Evolutionary conservation across 306 rosid species (phyloP), one percentile per base, ranked within the genome.

Genomic region (Alnus glutinosa): DNA sequence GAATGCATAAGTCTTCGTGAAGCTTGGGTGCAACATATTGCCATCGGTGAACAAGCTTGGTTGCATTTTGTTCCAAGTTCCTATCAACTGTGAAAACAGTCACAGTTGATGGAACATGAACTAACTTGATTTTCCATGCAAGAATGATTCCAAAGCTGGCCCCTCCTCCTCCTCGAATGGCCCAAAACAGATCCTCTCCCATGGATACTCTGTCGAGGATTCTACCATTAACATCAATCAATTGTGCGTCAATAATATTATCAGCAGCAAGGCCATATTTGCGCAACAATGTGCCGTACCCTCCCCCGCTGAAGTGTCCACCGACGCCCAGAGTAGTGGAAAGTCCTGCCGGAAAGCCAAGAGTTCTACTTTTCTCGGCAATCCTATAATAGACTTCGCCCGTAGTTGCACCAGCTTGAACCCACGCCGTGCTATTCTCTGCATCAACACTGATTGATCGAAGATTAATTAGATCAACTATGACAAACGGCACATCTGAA

Each of bases 101-200:
- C 67, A 79, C 83, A 4, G 34, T 39, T 15, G 77, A 51, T 70
- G 83, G 83, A 72, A 79, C 74, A 18, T 16, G 55, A 30, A 79
- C 74, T 8, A 73, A 30, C 55, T 64, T 80, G 55, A 80, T 62
- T 30, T 73, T 80, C 83, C 83, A 74, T 23, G 89, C 76, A 2
- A 89, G 82, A 34, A 89, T 85, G 16, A 90, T 73, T 9, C 93
- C 93, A 73, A 90, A 87, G 75, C 90, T 90, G 0, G 88, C 90
- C 36, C 89, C 97, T 1, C 97, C 94, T 11, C 97, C 97, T 62
- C 97, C 97, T 81, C 94, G 87, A 66, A 92, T 87, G 1, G 93
- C 94, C 97, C 94, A 90, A 55, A 92, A 92, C 0, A 92, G 44
- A 37, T 88, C 94, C 28, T 92, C 94, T 2, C 93, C 95, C 94